A percentile compares a stretch with the other conserved stretches of the same genome.
These are phyloP conservation scores for Laguncularia racemosa DNA, from an alignment of 345 rosid species.

Conservation along the genomic window DNA sequence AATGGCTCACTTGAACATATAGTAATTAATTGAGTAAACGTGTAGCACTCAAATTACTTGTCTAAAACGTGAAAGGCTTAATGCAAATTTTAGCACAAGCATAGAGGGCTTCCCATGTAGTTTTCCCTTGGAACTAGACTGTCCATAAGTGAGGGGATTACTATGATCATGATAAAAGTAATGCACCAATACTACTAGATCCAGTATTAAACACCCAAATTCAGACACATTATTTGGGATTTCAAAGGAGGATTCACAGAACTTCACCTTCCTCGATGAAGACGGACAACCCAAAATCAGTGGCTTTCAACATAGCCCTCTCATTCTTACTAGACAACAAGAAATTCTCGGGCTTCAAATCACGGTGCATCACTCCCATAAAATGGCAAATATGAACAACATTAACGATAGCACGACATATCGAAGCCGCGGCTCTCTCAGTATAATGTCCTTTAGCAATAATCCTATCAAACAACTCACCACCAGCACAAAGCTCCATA, in stretches of 20 bases:
- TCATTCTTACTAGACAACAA: neutral
- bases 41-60: no score
- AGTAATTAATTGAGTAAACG: no score
- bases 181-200: no score
- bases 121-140: no score
- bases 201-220: no score
- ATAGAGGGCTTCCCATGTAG: no score
- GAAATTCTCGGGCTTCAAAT: neutral
- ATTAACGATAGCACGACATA: neutral
- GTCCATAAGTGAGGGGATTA: no score
- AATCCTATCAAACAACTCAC: slow-evolving; percentile 1
- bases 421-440: neutral
- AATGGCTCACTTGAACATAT: no score
- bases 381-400: neutral
- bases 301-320: neutral
- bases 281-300: neutral
- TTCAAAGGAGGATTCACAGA: neutral
- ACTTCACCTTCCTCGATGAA: neutral
- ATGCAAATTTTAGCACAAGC: no score
- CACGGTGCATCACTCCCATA: neutral
- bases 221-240: no score
- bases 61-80: no score
- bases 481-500: slow-evolving; percentile 2
- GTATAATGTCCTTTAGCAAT: slow-evolving; percentile 4
- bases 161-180: no score